Percentiles rank a stretch among this genome's conserved stretches.
These are phyloP conservation scores for Fusarium nanum DNA, from an alignment of 2,329 filamentous ascomycete species.

Conservation along the genomic window DNA sequence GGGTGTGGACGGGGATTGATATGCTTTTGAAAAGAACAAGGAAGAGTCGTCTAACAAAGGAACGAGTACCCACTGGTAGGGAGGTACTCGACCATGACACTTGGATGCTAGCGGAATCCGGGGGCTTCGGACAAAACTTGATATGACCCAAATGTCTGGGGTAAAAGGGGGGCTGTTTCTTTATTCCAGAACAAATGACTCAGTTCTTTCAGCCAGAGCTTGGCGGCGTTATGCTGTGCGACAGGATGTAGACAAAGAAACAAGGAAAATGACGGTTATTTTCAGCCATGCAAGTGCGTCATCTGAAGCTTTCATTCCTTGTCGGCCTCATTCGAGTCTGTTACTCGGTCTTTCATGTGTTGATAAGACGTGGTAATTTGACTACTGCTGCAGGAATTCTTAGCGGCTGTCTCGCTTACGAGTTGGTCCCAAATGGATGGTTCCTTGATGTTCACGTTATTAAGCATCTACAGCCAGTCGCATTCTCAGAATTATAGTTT, in stretches of 20 bases:
- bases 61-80: background rate
- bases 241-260: background rate
- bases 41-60: background rate
- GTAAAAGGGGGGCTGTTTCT: slow-evolving; percentile 8
- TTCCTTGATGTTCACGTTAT: background rate
- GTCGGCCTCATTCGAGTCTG: background rate
- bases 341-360: background rate
- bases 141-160: slow-evolving; percentile 17
- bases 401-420: background rate
- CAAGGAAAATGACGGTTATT: background rate
- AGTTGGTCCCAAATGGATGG: background rate
- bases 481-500: background rate
- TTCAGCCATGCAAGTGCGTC: background rate
- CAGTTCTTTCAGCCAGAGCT: background rate
- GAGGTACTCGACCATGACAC: background rate
- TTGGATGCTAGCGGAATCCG: background rate
- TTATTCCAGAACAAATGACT: slow-evolving; percentile 28
- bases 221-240: background rate
- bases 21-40: slow-evolving; percentile 33
- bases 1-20: slow-evolving; percentile 22
- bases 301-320: background rate
- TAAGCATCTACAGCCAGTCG: slow-evolving; percentile 1
- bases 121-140: no score
- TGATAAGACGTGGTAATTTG: background rate
- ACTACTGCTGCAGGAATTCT: background rate